Conservation (phyloP, 306 rosid species). For the Datisca glomerata region DNA sequence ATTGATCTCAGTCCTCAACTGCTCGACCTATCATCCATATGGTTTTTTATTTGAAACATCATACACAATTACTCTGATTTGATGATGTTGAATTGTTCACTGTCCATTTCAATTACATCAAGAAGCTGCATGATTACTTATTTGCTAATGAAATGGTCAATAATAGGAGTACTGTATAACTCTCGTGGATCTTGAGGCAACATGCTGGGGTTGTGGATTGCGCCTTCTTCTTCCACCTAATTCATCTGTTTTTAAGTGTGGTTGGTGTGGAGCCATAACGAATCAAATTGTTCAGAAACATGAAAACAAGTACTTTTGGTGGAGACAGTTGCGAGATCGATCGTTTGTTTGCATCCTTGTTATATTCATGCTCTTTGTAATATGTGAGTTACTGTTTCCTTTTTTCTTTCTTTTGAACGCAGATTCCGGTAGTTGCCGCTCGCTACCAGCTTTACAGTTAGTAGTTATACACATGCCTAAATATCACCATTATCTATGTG, state of each 20-base stretch:
- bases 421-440: too few relatives aligned
- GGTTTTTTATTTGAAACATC: too few relatives aligned
- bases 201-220: constrained; percentile 97
- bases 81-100: too few relatives aligned
- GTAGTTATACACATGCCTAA: too few relatives aligned
- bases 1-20: too few relatives aligned
- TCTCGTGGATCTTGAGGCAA: constrained; percentile 43
- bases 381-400: constrained; percentile 42
- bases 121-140: too few relatives aligned
- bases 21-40: too few relatives aligned
- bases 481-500: too few relatives aligned
- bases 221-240: constrained; percentile 51
- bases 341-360: constrained; percentile 50
- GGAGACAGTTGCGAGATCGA: constrained; percentile 72
- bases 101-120: too few relatives aligned
- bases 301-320: constrained; percentile 32
- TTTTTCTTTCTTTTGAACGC: background rate
- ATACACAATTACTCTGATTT: too few relatives aligned
- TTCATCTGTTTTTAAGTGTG: constrained; percentile 71
- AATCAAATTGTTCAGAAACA: constrained; percentile 38
- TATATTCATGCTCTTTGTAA: constrained; percentile 62
- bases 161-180: constrained; percentile 58
- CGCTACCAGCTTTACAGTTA: too few relatives aligned
- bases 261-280: constrained; percentile 97
- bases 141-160: too few relatives aligned